Evolutionary conservation across 371 early-diverging fungal species (phyloP), one percentile per base, ranked within the genome.

Genomic region (Syncephalastrum contaminatum): DNA sequence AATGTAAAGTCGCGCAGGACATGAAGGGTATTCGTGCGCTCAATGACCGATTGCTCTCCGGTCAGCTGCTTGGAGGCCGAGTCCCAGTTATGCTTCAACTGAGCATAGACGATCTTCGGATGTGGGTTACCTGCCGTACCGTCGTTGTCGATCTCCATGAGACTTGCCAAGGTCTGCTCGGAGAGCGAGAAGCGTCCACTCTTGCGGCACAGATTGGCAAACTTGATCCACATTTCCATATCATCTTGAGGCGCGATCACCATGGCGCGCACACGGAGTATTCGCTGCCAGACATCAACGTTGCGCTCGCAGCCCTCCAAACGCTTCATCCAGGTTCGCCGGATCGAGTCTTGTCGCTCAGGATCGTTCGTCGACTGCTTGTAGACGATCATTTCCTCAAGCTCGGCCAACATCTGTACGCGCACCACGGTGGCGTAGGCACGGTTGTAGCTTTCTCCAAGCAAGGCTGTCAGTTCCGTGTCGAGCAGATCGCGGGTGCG

Each of bases 331-430:
- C 98, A 98, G 0, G 96, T 93, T 30, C 86, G 82, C 21, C 93
- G 79, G 39, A 97, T 94, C 0, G 85, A 76, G 2, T 64, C 74
- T 60, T 93, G 95, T 6, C 87, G 79, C 46, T 95, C 92, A 3
- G 86, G 83, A 51, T 93, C 89, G 55, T 94, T 94, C 6, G 86
- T 79, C 14, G 82, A 75, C 49, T 89, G 88, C 62, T 95, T 96
- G 73, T 93, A 98, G 2, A 73, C 70, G 24, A 99, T 91, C 64
- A 96, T 92, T 67, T 99, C 99, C 67, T 99, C 99, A 44, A 99
- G 71, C 63, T 99, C 99, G 0, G 96, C 91, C 50, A 99, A 81
- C 94, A 96, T 92, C 66, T 99, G 99, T 43, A 95, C 93, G 24
- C 94, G 86, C 4, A 98, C 95, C 0, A 97, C 83, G 1, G 77